Conservation (phyloP, 2,329 filamentous ascomycete genomes). For the Fusarium illudens region DNA sequence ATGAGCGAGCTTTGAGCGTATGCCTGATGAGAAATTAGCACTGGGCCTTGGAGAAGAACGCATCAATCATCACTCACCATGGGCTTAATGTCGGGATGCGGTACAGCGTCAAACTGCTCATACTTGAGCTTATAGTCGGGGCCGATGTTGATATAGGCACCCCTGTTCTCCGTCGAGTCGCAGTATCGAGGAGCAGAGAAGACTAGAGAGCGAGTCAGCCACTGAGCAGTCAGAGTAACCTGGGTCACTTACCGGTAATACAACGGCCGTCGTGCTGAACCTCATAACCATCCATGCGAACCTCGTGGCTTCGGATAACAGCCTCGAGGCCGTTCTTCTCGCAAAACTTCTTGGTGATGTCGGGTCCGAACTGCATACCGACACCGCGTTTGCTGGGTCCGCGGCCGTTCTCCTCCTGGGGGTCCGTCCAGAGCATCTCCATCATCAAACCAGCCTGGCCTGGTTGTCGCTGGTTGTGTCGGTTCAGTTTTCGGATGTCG, state of each 20-base stretch:
- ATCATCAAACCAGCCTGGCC: conserved; percentile 97
- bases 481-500: conserved; percentile 91
- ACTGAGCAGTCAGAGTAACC: background rate
- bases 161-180: conserved; percentile 97
- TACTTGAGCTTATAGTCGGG: conserved; percentile 91
- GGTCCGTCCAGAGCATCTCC: conserved; percentile 99
- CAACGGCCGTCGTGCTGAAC: conserved; percentile 95
- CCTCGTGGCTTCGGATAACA: conserved; percentile 96
- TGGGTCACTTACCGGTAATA: conserved; percentile 76
- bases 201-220: conserved; percentile 61
- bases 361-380: conserved; percentile 94
- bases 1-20: conserved; percentile 87
- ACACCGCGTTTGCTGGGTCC: conserved; percentile 97
- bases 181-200: conserved; percentile 98
- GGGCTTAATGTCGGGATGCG: conserved; percentile 92
- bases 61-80: conserved; percentile 67
- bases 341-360: conserved; percentile 96
- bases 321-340: conserved; percentile 94
- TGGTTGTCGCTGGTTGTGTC: conserved; percentile 90
- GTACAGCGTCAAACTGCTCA: conserved; percentile 94
- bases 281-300: conserved; percentile 99
- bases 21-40: conserved; percentile 60
- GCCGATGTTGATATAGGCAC: conserved; percentile 97
- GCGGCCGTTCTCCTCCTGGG: conserved; percentile 83
- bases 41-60: background rate